Percentiles rank a stretch among this genome's conserved stretches.
Evolutionary conservation across 257 asterid genomes (phyloP).

Genomic region (Misopates orontium): DNA sequence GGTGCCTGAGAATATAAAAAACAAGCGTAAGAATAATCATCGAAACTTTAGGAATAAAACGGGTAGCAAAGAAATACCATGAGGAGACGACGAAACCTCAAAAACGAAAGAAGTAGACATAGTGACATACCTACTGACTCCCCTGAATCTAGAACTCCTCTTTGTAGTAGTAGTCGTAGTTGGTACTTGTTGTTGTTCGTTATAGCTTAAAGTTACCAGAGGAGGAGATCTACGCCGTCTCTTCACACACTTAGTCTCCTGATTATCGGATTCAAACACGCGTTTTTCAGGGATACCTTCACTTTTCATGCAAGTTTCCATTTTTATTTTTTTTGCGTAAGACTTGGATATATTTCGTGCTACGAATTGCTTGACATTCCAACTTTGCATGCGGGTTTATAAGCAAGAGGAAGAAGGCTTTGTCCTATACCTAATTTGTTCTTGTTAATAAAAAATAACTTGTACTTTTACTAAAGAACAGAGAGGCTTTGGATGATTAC

Average conservation of each 20-base stretch:
- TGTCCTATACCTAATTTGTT: slow-evolving; percentile 23
- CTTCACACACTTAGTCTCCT: slow-evolving; percentile 41
- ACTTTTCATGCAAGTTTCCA: slow-evolving; percentile 33
- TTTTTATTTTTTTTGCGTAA: slow-evolving; percentile 21
- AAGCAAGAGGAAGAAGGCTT: not conserved
- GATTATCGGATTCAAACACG: slow-evolving; percentile 27
- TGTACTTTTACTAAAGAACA: slow-evolving; percentile 26
- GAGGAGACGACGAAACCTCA: not conserved
- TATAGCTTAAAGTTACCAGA: slow-evolving; percentile 16
- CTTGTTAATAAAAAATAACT: slow-evolving; percentile 20
- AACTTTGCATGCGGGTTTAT: slow-evolving; percentile 7
- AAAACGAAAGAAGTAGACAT: not conserved
- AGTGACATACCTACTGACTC: slow-evolving; percentile 64
- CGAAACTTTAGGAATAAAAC: not conserved
- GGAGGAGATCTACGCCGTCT: slow-evolving; percentile 59
- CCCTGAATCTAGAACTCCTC: slow-evolving; percentile 82
- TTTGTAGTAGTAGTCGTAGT: slow-evolving; percentile 38
- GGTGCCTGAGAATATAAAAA: slow-evolving; percentile 30
- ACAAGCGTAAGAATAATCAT: not conserved
- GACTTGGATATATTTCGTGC: not conserved
- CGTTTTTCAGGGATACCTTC: slow-evolving; percentile 34
- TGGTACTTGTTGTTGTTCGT: slow-evolving; percentile 32
- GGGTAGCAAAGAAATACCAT: too few species aligned
- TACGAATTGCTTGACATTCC: slow-evolving; percentile 9
- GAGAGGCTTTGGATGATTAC: slow-evolving; percentile 29